phyloP scores from a whole-genome alignment of 2,329 filamentous ascomycete species.

The Fusarium scirpi region DNA sequence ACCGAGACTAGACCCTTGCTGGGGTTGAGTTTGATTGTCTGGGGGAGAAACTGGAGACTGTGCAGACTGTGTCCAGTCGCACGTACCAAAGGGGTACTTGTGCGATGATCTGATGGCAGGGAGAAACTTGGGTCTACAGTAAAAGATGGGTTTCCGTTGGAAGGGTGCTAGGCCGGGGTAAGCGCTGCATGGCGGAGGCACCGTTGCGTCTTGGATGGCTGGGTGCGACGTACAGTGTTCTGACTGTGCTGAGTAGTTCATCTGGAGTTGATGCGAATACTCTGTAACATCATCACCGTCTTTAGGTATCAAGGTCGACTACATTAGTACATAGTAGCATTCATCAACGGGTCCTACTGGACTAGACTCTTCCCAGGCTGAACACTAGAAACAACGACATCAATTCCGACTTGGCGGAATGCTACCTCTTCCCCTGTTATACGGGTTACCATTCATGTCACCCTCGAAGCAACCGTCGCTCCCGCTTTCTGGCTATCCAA shows the following conservation, averaged over 20 bases:
- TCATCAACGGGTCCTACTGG: neutral
- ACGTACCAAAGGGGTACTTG: slow-evolving; percentile 17
- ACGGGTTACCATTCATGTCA: neutral
- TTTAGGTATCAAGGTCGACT: neutral
- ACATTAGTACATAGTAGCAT: neutral
- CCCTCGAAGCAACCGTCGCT: slow-evolving; percentile 7
- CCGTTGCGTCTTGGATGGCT: slow-evolving; percentile 24
- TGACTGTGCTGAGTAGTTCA: slow-evolving; percentile 26
- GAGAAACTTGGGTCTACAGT: neutral
- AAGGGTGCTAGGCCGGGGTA: slow-evolving; percentile 37
- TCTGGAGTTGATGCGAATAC: neutral
- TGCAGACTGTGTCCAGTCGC: slow-evolving; percentile 22
- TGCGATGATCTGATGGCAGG: neutral
- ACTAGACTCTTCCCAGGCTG: neutral
- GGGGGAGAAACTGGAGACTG: slow-evolving; percentile 34
- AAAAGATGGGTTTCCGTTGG: slow-evolving; percentile 10
- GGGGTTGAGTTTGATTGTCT: slow-evolving; percentile 19
- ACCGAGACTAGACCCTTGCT: slow-evolving; percentile 26
- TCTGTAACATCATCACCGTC: neutral
- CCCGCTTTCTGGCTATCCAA: neutral
- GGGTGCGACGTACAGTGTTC: slow-evolving; percentile 32
- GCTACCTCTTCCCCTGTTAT: neutral
- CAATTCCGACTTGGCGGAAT: slow-evolving; percentile 6
- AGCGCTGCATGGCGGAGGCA: slow-evolving; percentile 41
- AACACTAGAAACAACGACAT: neutral